Conservation (phyloP, 306 rosid genomes). For the Prunus kanzakura region DNA sequence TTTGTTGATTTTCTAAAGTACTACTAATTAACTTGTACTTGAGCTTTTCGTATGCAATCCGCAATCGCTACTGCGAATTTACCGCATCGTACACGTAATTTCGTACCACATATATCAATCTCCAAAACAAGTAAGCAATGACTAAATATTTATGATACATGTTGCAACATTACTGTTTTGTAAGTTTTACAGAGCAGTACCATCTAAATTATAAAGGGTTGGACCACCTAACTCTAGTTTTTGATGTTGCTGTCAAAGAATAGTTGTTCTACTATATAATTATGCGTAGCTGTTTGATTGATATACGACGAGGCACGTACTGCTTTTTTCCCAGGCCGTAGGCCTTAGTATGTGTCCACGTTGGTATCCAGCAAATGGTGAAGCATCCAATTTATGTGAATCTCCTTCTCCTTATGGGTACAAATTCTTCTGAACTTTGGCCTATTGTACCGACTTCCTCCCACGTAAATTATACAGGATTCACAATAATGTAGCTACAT, state of each 20-base stretch:
- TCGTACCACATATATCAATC: too few species aligned
- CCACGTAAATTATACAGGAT: neutral
- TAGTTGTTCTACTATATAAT: neutral
- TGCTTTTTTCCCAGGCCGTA: neutral
- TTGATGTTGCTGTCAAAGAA: neutral
- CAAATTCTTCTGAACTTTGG: neutral
- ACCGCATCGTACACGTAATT: accelerated
- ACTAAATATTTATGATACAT: too few species aligned
- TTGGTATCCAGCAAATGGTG: neutral
- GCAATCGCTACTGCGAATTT: neutral
- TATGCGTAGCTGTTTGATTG: neutral
- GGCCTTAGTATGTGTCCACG: neutral
- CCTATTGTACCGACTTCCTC: neutral
- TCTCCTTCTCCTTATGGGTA: too few species aligned
- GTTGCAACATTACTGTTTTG: neutral
- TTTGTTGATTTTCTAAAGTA: too few species aligned
- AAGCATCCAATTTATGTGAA: neutral
- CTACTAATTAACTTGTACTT: too few species aligned
- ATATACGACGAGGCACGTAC: neutral
- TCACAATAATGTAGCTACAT: too few species aligned
- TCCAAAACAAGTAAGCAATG: too few species aligned
- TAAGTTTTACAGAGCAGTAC: neutral
- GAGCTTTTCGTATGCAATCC: too few species aligned
- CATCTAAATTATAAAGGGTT: neutral
- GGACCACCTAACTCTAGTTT: neutral